Base-by-base conservation (phyloP, 805 yeast genomes). In the Lipomyces spencermartinsiae region DNA sequence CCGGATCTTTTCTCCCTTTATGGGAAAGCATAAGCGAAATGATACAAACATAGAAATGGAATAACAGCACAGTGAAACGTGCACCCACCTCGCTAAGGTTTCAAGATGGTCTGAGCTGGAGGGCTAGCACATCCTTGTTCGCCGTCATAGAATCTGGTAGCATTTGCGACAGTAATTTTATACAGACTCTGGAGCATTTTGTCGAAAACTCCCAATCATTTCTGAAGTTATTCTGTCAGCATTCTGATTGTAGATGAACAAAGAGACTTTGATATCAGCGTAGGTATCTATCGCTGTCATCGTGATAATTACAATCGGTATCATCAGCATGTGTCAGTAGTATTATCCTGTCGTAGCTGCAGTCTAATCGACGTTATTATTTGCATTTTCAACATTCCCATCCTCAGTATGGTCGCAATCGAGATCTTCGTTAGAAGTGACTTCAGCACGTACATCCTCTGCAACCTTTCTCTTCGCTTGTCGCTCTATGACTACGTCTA, bases 391-490 rank as follows among this genome's bases (percentile, higher is more conserved):
- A 12, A 5, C 16, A 9, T 37, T 14, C n/a, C 43, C 43, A 37
- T 37, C 43, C 14, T 37, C 16, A 37, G 43, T 37, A 37, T 37
- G 9, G 43, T 37, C 43, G 43, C 16, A 37, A 37, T 37, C 16
- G 16, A 37, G 43, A 4, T 37, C 43, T 6, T 37, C 43, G n/a
- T 37, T 37, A 1, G 16, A 37, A 12, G 43, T 14, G 43, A 37
- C 5, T 37, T 37, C 9, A 37, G 43, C 43, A 12, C 43, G 43
- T 43, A 43, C 62, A 14, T 59, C 62, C 62, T 56, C 43, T n/a
- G 61, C 14, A 2, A 25, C 61, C 59, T 59, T 53, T 5, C 31
- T 57, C 16, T 58, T 46, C 16, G n/a, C 62, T 25, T 25, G 60
- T 31, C 37, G 16, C 31, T 57, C 57, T 29, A 57, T 57, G 5